Conservation (phyloP, 306 rosid species). For the Quercus aquifolioides region DNA sequence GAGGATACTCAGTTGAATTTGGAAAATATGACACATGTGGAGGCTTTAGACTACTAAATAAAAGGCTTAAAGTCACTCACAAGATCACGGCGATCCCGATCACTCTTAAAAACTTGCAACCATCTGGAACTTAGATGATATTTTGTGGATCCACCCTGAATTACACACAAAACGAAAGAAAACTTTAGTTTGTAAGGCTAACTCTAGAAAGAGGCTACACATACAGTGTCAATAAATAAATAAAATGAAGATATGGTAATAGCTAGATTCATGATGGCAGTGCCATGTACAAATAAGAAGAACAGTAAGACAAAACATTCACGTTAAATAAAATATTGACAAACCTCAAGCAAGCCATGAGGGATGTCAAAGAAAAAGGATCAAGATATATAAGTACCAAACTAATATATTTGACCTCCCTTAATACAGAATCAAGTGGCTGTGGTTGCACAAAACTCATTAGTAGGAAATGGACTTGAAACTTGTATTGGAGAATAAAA, state of each 20-base stretch:
- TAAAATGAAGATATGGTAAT: background rate
- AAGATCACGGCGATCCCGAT: constrained; percentile 91
- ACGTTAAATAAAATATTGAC: background rate
- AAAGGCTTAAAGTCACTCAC: constrained; percentile 41
- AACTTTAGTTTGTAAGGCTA: constrained; percentile 8
- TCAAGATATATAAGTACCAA: background rate
- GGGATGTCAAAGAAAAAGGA: background rate
- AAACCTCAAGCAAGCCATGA: background rate
- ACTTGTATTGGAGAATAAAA: too few relatives aligned
- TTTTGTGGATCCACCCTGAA: constrained; percentile 89
- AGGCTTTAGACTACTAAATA: constrained; percentile 2
- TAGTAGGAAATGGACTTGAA: too few relatives aligned
- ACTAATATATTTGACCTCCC: too few relatives aligned
- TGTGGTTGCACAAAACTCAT: too few relatives aligned
- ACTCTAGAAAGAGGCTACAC: background rate
- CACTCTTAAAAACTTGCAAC: constrained; percentile 88
- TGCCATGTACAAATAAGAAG: too few relatives aligned
- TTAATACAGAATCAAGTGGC: too few relatives aligned
- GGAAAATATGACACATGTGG: background rate
- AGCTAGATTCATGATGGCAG: background rate
- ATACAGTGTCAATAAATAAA: background rate
- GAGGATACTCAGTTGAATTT: background rate
- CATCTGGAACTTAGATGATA: constrained; percentile 88
- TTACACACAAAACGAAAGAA: constrained; percentile 30
- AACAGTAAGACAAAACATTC: background rate